Base-by-base conservation (phyloP, 2,329 filamentous ascomycete species). In the Aspergillus sp. region DNA sequence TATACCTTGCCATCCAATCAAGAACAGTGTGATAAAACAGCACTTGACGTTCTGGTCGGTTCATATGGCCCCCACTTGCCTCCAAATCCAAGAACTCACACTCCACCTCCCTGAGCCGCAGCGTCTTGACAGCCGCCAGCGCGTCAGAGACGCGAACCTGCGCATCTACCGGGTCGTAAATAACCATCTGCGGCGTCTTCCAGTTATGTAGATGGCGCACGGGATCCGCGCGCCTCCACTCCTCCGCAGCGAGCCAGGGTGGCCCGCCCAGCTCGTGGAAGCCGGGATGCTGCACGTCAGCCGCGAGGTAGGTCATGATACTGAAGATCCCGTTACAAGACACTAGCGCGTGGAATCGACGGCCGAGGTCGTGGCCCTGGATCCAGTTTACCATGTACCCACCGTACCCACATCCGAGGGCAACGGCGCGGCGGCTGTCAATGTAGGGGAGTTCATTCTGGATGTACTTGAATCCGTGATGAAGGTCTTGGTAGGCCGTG, bases 371-470 rank as follows among this genome's bases (percentile, higher is more conserved):
- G 3, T 56, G 53, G 23, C 53, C 38, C 30, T 56, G 53, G 43
- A 48, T 56, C 53, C 53, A 56, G 38, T 56, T 56, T 3, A 56
- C 25, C 53, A 56, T 47, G 38, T 56, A 56, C 19, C 53, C 53
- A 7, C 53, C 43, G 17, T 56, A 48, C 0, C 41, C 53, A 17
- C 13, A 11, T 28, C 53, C 53, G 2, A 56, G n/a, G 2, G 53
- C 53, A 9, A 56, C 15, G 22, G 53, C 7, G 38, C 53, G 38
- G 53, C 22, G 2, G 45, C 22, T 56, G 15, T 56, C 53, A 15
- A 56, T 56, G 22, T 56, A 56, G 28, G 25, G 30, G 5, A 55
- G 53, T 47, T 56, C 53, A 17, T n/a, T 45, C 11, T 56, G 13
- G 13, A 56, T 22, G 13, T 56, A 56, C 17, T 48, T 23, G 45